Conservation (phyloP, 192 early-diverging fungal genomes). For the Chytriomyces sp. region DNA sequence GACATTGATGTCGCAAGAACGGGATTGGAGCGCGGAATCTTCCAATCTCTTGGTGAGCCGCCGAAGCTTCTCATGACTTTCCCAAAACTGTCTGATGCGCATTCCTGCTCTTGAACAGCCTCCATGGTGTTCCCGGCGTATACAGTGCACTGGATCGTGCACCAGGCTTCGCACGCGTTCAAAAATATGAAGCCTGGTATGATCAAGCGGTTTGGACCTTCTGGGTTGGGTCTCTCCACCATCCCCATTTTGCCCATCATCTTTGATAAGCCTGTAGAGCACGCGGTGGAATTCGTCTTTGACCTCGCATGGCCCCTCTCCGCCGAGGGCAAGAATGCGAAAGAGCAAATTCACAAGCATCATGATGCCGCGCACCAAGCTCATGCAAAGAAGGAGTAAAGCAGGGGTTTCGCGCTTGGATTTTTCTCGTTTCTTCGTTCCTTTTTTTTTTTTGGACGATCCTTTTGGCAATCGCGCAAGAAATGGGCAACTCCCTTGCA, state of each 20-base stretch:
- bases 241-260: slow-evolving; percentile 61
- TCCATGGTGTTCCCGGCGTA: slow-evolving; percentile 60
- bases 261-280: slow-evolving; percentile 65
- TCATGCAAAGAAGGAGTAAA: slow-evolving; percentile 9
- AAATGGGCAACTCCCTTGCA: not conserved
- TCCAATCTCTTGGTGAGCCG: slow-evolving; percentile 26
- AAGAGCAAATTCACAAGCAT: not conserved
- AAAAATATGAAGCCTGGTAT: slow-evolving; percentile 37
- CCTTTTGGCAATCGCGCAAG: not conserved
- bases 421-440: not conserved
- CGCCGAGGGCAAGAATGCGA: not conserved
- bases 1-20: slow-evolving; percentile 28
- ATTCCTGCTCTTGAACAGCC: slow-evolving; percentile 35
- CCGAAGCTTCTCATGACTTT: not conserved
- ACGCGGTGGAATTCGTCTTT: slow-evolving; percentile 58
- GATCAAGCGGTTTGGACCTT: slow-evolving; percentile 55
- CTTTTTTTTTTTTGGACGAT: not conserved
- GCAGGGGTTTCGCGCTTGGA: not conserved
- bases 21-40: slow-evolving; percentile 24
- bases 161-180: slow-evolving; percentile 16
- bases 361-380: not conserved
- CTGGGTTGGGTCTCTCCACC: slow-evolving; percentile 54
- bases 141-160: slow-evolving; percentile 52
- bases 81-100: not conserved
- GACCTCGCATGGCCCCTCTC: slow-evolving; percentile 35